These are phyloP conservation scores for Agroathelia rolfsii DNA, from an alignment of 1,284 basidiomycete species.

Conservation along the genomic window DNA sequence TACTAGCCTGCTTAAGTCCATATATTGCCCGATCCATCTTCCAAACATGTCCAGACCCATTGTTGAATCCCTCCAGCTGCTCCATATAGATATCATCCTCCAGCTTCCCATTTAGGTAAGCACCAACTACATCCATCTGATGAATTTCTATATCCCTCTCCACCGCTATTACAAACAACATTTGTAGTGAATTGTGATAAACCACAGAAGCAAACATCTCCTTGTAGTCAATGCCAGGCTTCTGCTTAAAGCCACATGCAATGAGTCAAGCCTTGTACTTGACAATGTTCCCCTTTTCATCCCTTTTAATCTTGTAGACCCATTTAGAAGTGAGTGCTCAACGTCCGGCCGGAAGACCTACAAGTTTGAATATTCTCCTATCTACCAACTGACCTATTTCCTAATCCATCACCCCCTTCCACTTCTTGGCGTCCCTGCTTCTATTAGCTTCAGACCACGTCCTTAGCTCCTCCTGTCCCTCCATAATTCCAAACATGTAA, in stretches of 20 bases:
- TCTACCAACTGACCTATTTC: constrained; percentile 19
- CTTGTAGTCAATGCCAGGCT: constrained; percentile 20
- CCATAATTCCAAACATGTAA: too few relatives aligned
- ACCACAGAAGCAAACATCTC: constrained; percentile 16
- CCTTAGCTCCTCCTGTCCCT: too few relatives aligned
- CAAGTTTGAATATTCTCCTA: constrained; percentile 16
- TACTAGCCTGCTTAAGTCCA: constrained; percentile 14
- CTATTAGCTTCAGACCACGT: too few relatives aligned
- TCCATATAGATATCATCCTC: constrained; percentile 24
- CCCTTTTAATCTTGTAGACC: constrained; percentile 20
- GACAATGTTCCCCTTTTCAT: constrained; percentile 16
- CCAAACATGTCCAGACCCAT: constrained; percentile 6
- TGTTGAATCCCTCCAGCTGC: constrained; percentile 12
- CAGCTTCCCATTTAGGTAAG: constrained; percentile 24
- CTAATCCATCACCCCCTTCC: constrained; percentile 21
- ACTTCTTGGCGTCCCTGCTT: too few relatives aligned
- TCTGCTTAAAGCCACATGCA: constrained; percentile 24
- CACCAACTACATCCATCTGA: constrained; percentile 22
- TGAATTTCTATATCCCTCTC: constrained; percentile 11
- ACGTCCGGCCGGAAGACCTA: constrained; percentile 14
- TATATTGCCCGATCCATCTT: constrained; percentile 8
- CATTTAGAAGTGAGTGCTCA: constrained; percentile 14
- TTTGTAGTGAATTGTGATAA: constrained; percentile 10
- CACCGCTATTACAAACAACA: constrained; percentile 13
- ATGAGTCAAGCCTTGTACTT: constrained; percentile 23